Base-by-base conservation (phyloP, 2,329 filamentous ascomycete genomes). In the Emmonsiellopsis sp. region DNA sequence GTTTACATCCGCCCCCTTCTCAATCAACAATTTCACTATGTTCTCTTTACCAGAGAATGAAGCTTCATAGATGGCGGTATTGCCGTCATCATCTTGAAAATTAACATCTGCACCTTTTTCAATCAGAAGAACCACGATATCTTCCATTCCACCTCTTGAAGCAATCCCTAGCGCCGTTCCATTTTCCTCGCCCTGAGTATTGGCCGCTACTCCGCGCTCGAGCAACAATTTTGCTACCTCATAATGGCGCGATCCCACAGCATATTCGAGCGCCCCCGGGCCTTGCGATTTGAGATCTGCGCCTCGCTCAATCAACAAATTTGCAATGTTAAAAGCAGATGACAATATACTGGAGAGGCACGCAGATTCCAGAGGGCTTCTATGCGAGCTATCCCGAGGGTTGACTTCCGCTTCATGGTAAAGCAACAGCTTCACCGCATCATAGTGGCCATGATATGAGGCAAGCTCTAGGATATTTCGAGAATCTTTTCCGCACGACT, bases 61-160 rank as follows among this genome's bases (percentile, higher is more conserved):
- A 13, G 56, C 56, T n/a, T 49, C 49, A 40, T 56, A 43, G 17
- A 58, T 31, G 4, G 56, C 44, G 7, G 51, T 53, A 43, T 51
- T 48, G n/a, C 44, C 45, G n/a, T 55, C 47, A 10, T 55, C 34
- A 49, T 56, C 55, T 43, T 53, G 52, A 13, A 43, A 43, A 33
- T 60, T 57, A 6, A 58, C 34, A 42, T 57, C 54, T 0, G 53
- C 56, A 11, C 52, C 54, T 31, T 52, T 51, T 11, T 51, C 51
- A 34, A 58, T 39, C 32, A 60, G 40, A n/a, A 54, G 45, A 31
- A 53, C 48, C 14, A 58, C 52, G 21, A 54, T 49, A n/a, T n/a
- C 31, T 45, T 7, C 21, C 33, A 1, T 7, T 7, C 32, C 14
- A 6, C 6, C 1, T 11, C 39, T 0, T 8, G 33, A 5, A 46